These are phyloP conservation scores for Colletotrichum eleusines DNA, from an alignment of 2,329 filamentous ascomycete genomes.

Conservation along the genomic window DNA sequence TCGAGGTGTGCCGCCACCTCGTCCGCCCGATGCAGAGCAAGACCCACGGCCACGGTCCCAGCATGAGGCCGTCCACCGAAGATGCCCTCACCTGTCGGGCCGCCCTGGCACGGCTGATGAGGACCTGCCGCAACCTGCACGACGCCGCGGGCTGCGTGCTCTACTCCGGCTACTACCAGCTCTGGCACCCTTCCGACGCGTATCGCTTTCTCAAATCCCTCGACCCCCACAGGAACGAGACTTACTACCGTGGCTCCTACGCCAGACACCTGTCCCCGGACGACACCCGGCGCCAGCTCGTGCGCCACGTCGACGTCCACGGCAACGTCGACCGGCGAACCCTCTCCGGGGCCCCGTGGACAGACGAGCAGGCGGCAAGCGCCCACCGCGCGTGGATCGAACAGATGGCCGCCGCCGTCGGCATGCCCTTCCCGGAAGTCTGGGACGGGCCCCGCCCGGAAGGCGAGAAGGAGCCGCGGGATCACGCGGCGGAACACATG, in stretches of 20 bases:
- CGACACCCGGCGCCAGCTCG: neutral
- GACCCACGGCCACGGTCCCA: neutral
- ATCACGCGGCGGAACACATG: neutral
- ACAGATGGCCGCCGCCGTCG: neutral
- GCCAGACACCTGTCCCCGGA: neutral
- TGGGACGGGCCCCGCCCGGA: neutral
- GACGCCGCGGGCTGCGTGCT: constrained; percentile 23
- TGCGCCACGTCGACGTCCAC: constrained; percentile 12
- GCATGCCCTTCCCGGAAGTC: neutral
- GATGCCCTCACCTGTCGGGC: neutral
- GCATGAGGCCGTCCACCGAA: neutral
- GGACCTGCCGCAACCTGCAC: constrained; percentile 20
- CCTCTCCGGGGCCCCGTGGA: neutral
- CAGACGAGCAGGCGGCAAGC: neutral
- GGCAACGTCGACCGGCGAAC: neutral
- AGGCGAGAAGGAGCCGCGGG: neutral
- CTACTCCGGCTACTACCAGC: constrained; percentile 16
- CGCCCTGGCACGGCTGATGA: constrained; percentile 18
- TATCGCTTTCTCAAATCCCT: constrained; percentile 4
- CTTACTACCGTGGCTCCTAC: neutral
- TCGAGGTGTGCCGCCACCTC: constrained; percentile 16
- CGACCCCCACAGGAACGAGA: neutral
- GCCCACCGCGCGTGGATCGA: neutral
- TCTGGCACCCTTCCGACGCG: constrained; percentile 7
- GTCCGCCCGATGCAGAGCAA: constrained; percentile 2